phyloP scores from a whole-genome alignment of 495 filamentous ascomycete species.

The Tuber indicum region DNA sequence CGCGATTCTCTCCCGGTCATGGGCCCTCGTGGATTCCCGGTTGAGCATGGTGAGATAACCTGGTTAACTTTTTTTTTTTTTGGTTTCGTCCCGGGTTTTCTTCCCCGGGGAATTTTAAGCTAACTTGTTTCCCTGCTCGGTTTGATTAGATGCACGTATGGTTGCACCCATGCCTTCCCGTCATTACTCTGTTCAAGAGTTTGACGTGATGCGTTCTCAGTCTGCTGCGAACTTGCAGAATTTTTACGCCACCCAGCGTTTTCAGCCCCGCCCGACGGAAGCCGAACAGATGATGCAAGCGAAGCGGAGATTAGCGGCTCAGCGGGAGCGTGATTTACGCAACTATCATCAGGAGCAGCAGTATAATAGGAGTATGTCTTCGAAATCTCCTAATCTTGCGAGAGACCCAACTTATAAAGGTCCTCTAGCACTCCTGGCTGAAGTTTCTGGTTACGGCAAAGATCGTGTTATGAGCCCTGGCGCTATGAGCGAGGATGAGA shows the following conservation, averaged over 20 bases:
- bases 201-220: slow-evolving; percentile 59
- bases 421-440: slow-evolving; percentile 68
- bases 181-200: slow-evolving; percentile 83
- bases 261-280: slow-evolving; percentile 86
- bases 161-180: slow-evolving; percentile 46
- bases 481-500: slow-evolving; percentile 88
- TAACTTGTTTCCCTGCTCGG: slow-evolving; percentile 1
- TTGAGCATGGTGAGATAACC: slow-evolving; percentile 47
- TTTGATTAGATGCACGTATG: slow-evolving; percentile 37
- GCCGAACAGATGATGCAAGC: slow-evolving; percentile 98
- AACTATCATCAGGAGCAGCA: slow-evolving; percentile 99
- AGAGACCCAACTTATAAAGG: slow-evolving; percentile 46
- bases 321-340: slow-evolving; percentile 96
- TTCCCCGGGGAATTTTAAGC: background rate
- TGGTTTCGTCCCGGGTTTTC: background rate
- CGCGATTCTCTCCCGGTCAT: slow-evolving; percentile 79
- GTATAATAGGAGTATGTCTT: slow-evolving; percentile 84
- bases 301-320: slow-evolving; percentile 96
- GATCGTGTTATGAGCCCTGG: slow-evolving; percentile 89
- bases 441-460: slow-evolving; percentile 60
- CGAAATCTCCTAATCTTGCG: slow-evolving; percentile 40
- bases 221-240: slow-evolving; percentile 77
- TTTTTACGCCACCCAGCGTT: slow-evolving; percentile 90
- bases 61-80: background rate
- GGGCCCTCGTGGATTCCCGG: slow-evolving; percentile 57